Conservation (phyloP, 805 yeast genomes). For the Candida montana region DNA sequence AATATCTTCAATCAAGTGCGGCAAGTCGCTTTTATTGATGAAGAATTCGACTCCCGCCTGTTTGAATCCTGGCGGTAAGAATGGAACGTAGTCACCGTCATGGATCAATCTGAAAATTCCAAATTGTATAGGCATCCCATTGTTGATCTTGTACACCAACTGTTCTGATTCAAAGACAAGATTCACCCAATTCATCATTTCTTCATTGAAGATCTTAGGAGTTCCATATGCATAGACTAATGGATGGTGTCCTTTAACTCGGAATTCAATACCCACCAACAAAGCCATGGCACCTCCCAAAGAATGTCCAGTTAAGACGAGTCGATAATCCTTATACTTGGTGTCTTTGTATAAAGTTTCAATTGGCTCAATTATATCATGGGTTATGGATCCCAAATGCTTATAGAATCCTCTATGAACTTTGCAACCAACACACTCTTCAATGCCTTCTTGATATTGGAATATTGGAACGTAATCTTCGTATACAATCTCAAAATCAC, state of each 20-base stretch:
- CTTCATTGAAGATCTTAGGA: slow-evolving; percentile 58
- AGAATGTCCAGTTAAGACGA: slow-evolving; percentile 68
- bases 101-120: slow-evolving; percentile 55
- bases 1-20: slow-evolving; percentile 25
- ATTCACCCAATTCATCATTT: slow-evolving; percentile 51
- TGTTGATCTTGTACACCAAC: slow-evolving; percentile 20
- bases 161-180: slow-evolving; percentile 35
- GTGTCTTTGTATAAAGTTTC: slow-evolving; percentile 26
- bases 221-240: slow-evolving; percentile 55
- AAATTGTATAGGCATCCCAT: slow-evolving; percentile 9
- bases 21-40: slow-evolving; percentile 32
- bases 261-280: slow-evolving; percentile 58
- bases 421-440: slow-evolving; percentile 43
- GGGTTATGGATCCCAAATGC: slow-evolving; percentile 39
- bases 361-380: slow-evolving; percentile 24
- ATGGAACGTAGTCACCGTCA: slow-evolving; percentile 52
- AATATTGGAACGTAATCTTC: slow-evolving; percentile 16
- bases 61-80: slow-evolving; percentile 44
- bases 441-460: slow-evolving; percentile 6
- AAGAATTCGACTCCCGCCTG: slow-evolving; percentile 31
- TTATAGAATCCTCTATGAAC: slow-evolving; percentile 63
- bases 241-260: slow-evolving; percentile 48
- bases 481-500: slow-evolving; percentile 43
- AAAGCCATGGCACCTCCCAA: slow-evolving; percentile 69
- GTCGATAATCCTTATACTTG: slow-evolving; percentile 41